A percentile compares a stretch with the other conserved stretches of the same genome.
These are phyloP conservation scores for Marsdenia floribunda DNA, from an alignment of 257 asterid species.

Conservation along the genomic window DNA sequence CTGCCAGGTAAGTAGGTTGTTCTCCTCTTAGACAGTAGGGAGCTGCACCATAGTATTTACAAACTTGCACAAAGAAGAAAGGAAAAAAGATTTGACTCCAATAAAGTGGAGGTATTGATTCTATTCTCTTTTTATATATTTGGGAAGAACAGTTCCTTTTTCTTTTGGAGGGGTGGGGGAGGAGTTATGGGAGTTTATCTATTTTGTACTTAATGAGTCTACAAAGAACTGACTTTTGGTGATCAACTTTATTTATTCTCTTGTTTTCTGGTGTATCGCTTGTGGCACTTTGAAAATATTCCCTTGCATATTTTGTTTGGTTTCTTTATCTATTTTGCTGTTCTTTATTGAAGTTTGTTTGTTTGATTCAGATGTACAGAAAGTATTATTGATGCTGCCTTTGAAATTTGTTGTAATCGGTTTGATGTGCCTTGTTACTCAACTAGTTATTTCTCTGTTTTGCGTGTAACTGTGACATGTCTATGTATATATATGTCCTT, in stretches of 20 bases:
- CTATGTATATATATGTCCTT: background rate
- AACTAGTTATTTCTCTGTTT: background rate
- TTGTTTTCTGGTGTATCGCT: background rate
- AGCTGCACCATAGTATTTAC: too few relatives aligned
- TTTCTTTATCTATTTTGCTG: constrained; percentile 11
- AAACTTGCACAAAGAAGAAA: background rate
- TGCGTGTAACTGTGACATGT: background rate
- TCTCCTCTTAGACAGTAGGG: background rate
- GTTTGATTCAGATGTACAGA: background rate
- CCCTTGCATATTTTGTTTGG: constrained; percentile 24
- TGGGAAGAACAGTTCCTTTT: background rate
- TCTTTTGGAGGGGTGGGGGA: background rate
- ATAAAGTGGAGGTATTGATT: constrained; percentile 9
- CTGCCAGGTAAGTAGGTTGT: background rate
- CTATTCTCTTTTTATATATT: background rate
- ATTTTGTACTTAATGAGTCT: background rate
- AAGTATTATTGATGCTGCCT: background rate
- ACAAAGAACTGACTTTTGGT: background rate
- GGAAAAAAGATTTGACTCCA: constrained; percentile 1
- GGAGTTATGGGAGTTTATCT: too few relatives aligned
- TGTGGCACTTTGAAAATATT: constrained; percentile 12
- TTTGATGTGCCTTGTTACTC: background rate
- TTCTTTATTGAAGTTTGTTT: background rate
- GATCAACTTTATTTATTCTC: constrained; percentile 1
- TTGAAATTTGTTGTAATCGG: background rate